Conservation (phyloP, 495 filamentous ascomycete species). For the Podospora comata region DNA sequence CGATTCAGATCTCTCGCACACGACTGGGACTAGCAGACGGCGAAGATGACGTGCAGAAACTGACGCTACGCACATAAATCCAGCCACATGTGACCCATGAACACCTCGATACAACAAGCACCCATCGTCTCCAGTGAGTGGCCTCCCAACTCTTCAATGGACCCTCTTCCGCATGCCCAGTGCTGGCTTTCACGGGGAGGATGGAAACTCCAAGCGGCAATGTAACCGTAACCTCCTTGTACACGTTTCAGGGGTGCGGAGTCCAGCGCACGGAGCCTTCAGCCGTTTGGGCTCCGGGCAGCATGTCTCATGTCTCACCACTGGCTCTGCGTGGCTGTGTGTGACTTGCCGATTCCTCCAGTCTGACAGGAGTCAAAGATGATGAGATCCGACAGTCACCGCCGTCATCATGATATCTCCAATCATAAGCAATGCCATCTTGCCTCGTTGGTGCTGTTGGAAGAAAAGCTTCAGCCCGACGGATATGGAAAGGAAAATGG, state of each 20-base stretch:
- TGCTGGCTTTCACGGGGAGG: neutral
- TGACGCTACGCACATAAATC: neutral
- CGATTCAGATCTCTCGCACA: neutral
- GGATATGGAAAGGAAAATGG: neutral
- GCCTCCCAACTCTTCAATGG: neutral
- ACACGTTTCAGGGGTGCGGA: constrained; percentile 10
- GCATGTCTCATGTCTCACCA: constrained; percentile 4
- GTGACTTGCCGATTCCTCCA: neutral
- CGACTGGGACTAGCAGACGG: neutral
- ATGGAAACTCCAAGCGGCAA: neutral
- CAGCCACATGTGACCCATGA: neutral
- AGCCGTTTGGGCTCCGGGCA: constrained; percentile 8
- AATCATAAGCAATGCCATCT: neutral
- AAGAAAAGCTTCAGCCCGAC: neutral
- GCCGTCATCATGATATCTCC: neutral
- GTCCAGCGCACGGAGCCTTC: constrained; percentile 3
- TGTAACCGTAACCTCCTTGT: neutral
- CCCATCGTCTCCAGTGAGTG: neutral
- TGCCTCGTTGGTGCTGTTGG: neutral
- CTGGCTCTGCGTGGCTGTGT: neutral
- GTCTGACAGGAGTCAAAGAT: constrained; percentile 1
- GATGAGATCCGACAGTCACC: neutral
- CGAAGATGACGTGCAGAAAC: neutral
- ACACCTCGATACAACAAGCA: too few species aligned
- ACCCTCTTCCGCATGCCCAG: neutral